These are phyloP conservation scores for Phanerochaete sordida DNA, from an alignment of 768 basidiomycete species.

Conservation along the genomic window DNA sequence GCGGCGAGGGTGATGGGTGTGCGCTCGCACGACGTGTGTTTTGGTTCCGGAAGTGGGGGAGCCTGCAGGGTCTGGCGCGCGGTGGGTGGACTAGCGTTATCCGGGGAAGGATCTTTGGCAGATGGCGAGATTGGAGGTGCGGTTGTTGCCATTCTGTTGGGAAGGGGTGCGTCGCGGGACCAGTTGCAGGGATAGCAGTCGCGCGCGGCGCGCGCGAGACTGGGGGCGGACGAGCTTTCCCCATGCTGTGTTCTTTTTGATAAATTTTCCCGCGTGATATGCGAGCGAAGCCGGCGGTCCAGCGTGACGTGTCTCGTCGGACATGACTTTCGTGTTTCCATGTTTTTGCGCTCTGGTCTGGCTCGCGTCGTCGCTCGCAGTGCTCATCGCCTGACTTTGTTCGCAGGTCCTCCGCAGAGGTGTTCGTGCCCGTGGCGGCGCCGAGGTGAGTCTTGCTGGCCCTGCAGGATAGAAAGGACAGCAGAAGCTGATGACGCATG, in stretches of 20 bases:
- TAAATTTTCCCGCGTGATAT: neutral
- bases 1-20: neutral
- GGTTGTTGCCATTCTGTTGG: neutral
- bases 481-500: slow-evolving; percentile 1
- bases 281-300: neutral
- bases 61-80: neutral
- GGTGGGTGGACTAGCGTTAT: slow-evolving; percentile 1
- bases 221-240: neutral
- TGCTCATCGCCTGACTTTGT: neutral
- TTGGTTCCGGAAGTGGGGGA: neutral
- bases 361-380: neutral
- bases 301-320: neutral
- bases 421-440: slow-evolving; percentile 82
- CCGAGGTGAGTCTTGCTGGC: slow-evolving; percentile 59
- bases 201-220: too few species aligned
- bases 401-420: slow-evolving; percentile 72
- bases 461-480: neutral
- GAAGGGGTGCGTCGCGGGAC: neutral
- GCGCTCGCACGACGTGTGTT: neutral
- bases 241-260: neutral
- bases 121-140: neutral
- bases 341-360: neutral
- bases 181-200: slow-evolving; percentile 3
- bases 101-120: slow-evolving; percentile 1
- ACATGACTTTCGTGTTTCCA: neutral